Base-by-base conservation (phyloP, 805 yeast species). In the Metschnikowia lunata region DNA sequence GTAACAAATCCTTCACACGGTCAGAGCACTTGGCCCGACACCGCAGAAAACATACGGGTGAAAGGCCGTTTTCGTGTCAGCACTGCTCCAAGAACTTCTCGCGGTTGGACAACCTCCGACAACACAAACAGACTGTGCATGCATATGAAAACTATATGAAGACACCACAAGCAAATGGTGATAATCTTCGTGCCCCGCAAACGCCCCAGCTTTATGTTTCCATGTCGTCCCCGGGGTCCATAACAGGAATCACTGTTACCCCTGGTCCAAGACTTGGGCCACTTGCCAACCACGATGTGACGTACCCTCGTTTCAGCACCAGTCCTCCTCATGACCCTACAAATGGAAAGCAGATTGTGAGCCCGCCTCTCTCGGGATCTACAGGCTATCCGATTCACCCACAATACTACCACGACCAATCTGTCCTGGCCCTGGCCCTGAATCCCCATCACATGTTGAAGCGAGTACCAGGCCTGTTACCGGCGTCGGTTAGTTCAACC, bases 1-100 rank as follows among this genome's bases (percentile, higher is more conserved):
- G 97, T 64, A 72, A 70, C 45, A 89, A 90, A 96, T 77, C 90
- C 7, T 89, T 89, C 64, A 86, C 96, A 2, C 73, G 97, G 39
- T 83, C 93, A 8, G 97, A 90, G 61, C 97, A 90, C 64, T 74
- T 89, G 54, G 96, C 96, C 1, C 74, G 97, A 47, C 97, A 89
- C 67, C 84, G 90, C 42, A 71, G 97, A 46, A 90, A 89, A 57
- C 97, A 89, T 62, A 90, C 97, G 0, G 97, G 97, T 35, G 97
- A 89, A 62, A 72, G 96, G 45, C 97, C 97, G 2, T 89, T 88
- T 62, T 80, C 85, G 42, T 89, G 97, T 63, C 84, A 83, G 39
- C 85, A 84, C 61, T 87, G 95, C 61, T 71, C 81, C 30, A 81
- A 89, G 58, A 76, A 80, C 59, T 89, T 89, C 60, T 82, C 89